A percentile compares a stretch with the other conserved stretches of the same genome.
Evolutionary conservation across 345 rosid genomes (phyloP).

Genomic region (Capsella bursapastoris): DNA sequence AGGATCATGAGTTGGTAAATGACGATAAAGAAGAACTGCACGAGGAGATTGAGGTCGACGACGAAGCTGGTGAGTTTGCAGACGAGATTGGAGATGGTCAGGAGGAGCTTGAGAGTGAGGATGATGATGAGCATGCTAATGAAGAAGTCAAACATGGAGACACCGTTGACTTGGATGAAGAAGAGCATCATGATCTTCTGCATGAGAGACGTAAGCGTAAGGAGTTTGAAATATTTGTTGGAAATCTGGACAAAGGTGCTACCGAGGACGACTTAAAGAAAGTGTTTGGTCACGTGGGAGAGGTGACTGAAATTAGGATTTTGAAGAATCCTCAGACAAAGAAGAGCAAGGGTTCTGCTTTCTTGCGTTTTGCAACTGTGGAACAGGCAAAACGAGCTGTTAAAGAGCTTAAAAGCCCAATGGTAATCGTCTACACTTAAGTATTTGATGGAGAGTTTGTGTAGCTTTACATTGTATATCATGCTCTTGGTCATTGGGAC

Average conservation of each 20-base stretch:
- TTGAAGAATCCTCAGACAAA: constrained; percentile 91
- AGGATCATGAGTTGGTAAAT: constrained; percentile 57
- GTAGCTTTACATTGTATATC: constrained; percentile 44
- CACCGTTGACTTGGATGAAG: constrained; percentile 58
- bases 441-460: constrained; percentile 45
- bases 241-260: constrained; percentile 88
- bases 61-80: constrained; percentile 65
- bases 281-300: constrained; percentile 79
- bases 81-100: constrained; percentile 67
- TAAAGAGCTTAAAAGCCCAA: constrained; percentile 75
- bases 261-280: constrained; percentile 82
- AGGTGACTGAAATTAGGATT: constrained; percentile 82
- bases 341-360: constrained; percentile 97
- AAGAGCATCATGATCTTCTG: constrained; percentile 66
- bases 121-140: constrained; percentile 56
- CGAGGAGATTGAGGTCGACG: constrained; percentile 64
- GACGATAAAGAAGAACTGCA: constrained; percentile 67
- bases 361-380: constrained; percentile 86
- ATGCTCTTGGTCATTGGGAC: constrained; percentile 49
- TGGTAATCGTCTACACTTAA: constrained; percentile 64
- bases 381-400: constrained; percentile 95
- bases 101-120: constrained; percentile 63
- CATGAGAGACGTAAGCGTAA: constrained; percentile 93
- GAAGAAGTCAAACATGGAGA: constrained; percentile 58
- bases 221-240: constrained; percentile 97